Evolutionary conservation across 2,329 filamentous ascomycete genomes (phyloP).

Genomic region (Xylaria multiplex): DNA sequence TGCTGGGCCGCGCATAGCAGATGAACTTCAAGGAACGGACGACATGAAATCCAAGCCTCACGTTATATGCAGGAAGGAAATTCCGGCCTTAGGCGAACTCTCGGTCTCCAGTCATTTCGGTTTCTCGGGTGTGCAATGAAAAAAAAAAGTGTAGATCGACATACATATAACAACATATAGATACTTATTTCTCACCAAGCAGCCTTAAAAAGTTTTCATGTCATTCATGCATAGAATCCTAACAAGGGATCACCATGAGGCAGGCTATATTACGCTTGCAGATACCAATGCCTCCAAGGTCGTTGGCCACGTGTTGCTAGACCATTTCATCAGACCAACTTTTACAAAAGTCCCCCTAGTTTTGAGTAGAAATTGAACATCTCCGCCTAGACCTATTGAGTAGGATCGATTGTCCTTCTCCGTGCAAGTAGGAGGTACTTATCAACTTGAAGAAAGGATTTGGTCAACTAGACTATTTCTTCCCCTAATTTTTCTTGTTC

Average conservation of each 20-base stretch:
- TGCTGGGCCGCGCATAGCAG: slow-evolving; percentile 9
- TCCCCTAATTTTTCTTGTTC: not conserved
- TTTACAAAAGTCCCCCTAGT: slow-evolving; percentile 19
- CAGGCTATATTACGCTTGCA: slow-evolving; percentile 13
- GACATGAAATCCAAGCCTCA: slow-evolving; percentile 10
- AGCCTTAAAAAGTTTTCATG: slow-evolving; percentile 22
- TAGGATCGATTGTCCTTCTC: slow-evolving; percentile 13
- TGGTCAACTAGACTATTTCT: not conserved
- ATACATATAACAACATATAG: slow-evolving; percentile 11
- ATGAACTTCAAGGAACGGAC: slow-evolving; percentile 7
- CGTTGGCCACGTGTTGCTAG: slow-evolving; percentile 34
- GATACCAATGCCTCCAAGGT: slow-evolving; percentile 13
- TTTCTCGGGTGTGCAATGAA: not conserved
- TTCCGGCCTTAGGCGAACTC: slow-evolving; percentile 8
- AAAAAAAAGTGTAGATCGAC: slow-evolving; percentile 16
- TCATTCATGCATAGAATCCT: slow-evolving; percentile 25
- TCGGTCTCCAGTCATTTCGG: slow-evolving; percentile 8
- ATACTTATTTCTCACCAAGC: slow-evolving; percentile 7
- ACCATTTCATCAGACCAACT: slow-evolving; percentile 20
- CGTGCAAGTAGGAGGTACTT: not conserved
- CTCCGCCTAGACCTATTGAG: slow-evolving; percentile 8
- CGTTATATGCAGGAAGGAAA: slow-evolving; percentile 5
- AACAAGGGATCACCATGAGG: slow-evolving; percentile 23
- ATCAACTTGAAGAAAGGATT: slow-evolving; percentile 4
- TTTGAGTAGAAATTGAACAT: slow-evolving; percentile 21